These are phyloP conservation scores for Turnera subulata DNA, from an alignment of 345 rosid genomes.

Conservation along the genomic window DNA sequence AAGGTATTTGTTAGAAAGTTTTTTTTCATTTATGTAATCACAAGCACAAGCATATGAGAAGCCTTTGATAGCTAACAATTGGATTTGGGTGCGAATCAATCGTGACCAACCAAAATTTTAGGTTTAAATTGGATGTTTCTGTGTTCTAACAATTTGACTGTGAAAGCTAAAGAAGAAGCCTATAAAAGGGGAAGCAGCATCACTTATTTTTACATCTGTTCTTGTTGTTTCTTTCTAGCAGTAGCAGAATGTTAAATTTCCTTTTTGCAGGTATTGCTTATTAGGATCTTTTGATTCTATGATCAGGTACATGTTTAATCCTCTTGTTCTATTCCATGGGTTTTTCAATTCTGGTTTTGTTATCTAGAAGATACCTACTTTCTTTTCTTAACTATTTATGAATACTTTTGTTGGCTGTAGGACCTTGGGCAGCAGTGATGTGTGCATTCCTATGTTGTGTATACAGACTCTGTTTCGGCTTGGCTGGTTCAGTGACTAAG, in stretches of 20 bases:
- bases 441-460: conserved; percentile 97
- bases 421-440: conserved; percentile 99
- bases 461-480: conserved; percentile 99
- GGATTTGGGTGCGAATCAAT: no score
- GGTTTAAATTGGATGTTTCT: no score
- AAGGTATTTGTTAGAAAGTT: no score
- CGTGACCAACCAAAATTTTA: no score
- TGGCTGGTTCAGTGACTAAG: conserved; percentile 97
- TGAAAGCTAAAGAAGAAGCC: no score
- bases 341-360: conserved; percentile 9
- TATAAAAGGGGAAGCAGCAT: no score
- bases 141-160: no score
- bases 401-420: conserved; percentile 63
- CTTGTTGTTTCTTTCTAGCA: not conserved
- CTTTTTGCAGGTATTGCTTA: no score
- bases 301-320: conserved; percentile 56
- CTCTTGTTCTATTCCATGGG: conserved; percentile 8
- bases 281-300: no score
- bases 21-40: no score
- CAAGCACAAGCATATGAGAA: no score
- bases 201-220: not conserved
- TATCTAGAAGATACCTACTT: conserved; percentile 6
- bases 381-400: conserved; percentile 24
- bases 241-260: conserved; percentile 24
- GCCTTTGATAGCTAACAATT: no score